Evolutionary conservation across 306 rosid species (phyloP), one percentile per base, ranked within the genome.

Genomic region (Glycine tomentella): DNA sequence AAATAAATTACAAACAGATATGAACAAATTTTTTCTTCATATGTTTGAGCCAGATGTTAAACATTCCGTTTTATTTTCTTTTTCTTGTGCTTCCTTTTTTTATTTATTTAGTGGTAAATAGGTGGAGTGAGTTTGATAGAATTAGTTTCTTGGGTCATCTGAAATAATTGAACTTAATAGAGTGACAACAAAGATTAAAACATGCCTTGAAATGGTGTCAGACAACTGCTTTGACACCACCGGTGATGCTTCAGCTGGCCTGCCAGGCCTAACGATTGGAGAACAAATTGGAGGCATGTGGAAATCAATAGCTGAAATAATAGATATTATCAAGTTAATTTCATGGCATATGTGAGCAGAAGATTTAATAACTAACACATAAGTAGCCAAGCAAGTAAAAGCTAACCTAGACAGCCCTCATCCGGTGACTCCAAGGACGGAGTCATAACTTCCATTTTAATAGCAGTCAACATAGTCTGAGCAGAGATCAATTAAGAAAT

Each of bases 221-320:
- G 92, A 91, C 66, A 92, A 87, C 79, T 89, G 97, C 86, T 92
- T 95, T 20, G 99, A 95, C 83, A 95, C 83, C 73, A 91, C 99
- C 0, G 97, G 99, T 52, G 90, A 94, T 63, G 79, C 88, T 85
- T 95, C 97, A 69, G 97, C 97, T 49, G 95, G 97, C 90, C 99
- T 89, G 65, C 99, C 99, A 31, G 97, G 99, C 85, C 99, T 89
- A 77, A 95, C 97, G 62, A 89, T 83, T 31, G 97, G 97, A 80
- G 95, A 95, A 80, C 99, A 95, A 65, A 93, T 91, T 25, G 97
- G 91, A 80, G 97, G 97, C 97, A 95, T 93, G 88, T 93, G 95
- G 87, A 95, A 93, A 11, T 93, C 97, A 63, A 95, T 79, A 67
- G 91, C 99, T 90, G 92, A 83, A 83, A 86, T 55, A 40, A 45